Evolutionary conservation across 2,329 filamentous ascomycete species (phyloP).

Genomic region (Calonectria fujianensis): DNA sequence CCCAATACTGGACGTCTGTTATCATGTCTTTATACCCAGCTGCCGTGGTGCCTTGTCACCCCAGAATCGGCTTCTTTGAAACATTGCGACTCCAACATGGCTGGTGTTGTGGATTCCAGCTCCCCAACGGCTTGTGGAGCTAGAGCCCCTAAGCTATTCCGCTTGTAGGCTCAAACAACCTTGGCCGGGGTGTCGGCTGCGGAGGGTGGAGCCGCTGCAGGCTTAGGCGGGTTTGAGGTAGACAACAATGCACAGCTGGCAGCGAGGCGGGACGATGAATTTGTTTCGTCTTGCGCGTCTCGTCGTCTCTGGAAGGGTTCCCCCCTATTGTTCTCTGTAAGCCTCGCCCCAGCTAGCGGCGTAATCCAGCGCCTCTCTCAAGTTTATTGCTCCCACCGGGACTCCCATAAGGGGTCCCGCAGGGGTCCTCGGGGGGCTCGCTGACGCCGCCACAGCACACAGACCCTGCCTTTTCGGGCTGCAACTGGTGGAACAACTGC

Average conservation of each 20-base stretch:
- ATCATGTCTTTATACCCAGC: constrained; percentile 10
- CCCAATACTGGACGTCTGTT: background rate
- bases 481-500: constrained; percentile 22
- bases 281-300: constrained; percentile 25
- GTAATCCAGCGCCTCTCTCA: constrained; percentile 2
- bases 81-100: constrained; percentile 10
- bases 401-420: background rate
- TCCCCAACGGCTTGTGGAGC: constrained; percentile 6
- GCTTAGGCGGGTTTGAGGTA: constrained; percentile 23
- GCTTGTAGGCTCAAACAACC: constrained; percentile 24
- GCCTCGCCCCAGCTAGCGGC: constrained; percentile 5
- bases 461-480: background rate
- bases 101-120: background rate
- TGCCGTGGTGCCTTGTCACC: constrained; percentile 5
- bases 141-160: constrained; percentile 26
- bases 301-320: background rate
- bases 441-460: constrained; percentile 8
- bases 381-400: constrained; percentile 14
- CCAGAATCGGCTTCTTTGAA: constrained; percentile 16
- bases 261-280: constrained; percentile 14
- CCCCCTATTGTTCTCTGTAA: constrained; percentile 7
- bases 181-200: background rate
- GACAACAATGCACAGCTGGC: constrained; percentile 6
- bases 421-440: background rate
- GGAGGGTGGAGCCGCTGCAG: constrained; percentile 5